phyloP scores from a whole-genome alignment of 805 yeast genomes.

The Yarrowia keelungensis region DNA sequence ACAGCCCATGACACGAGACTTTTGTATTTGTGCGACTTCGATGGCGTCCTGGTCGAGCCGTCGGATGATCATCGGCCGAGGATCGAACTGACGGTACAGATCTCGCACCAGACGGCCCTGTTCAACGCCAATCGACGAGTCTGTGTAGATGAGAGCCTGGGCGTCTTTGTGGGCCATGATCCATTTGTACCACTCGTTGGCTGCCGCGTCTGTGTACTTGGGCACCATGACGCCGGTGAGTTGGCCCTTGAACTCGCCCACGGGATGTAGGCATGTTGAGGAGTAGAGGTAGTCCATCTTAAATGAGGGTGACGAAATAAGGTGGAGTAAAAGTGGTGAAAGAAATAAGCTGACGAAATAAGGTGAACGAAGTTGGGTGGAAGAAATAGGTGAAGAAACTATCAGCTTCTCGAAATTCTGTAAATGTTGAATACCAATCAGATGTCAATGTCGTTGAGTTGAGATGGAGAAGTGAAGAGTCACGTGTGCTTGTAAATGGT shows the following conservation, averaged over 20 bases:
- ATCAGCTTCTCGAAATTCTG: too few species aligned
- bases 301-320: background rate
- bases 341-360: too few species aligned
- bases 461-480: too few species aligned
- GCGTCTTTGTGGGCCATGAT: constrained; percentile 20
- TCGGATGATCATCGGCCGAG: constrained; percentile 26
- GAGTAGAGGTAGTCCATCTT: constrained; percentile 22
- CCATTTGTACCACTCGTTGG: constrained; percentile 27
- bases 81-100: constrained; percentile 25
- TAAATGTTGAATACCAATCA: too few species aligned
- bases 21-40: constrained; percentile 23
- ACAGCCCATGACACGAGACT: constrained; percentile 31
- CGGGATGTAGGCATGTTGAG: constrained; percentile 31
- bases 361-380: too few species aligned
- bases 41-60: constrained; percentile 5
- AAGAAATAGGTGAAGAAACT: too few species aligned
- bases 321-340: background rate
- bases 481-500: too few species aligned
- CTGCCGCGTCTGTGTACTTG: background rate
- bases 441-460: too few species aligned
- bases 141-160: constrained; percentile 18
- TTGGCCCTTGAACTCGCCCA: constrained; percentile 32
- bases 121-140: constrained; percentile 15
- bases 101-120: constrained; percentile 27
- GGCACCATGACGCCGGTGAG: constrained; percentile 29